Conservation (phyloP, 2,329 filamentous ascomycete genomes). For the Geosmithia flava region DNA sequence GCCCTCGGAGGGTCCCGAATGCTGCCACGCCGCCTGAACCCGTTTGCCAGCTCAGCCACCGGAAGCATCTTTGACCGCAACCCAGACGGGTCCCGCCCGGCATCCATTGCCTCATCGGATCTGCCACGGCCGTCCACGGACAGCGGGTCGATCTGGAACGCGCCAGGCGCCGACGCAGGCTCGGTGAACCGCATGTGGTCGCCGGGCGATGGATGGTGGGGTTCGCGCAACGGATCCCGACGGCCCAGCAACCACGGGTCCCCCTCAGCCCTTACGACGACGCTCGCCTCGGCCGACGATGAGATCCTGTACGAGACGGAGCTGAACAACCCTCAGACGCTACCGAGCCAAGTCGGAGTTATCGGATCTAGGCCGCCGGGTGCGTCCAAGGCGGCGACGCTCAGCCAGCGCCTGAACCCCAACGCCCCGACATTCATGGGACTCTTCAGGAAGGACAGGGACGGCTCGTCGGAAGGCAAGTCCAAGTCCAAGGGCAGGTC, state of each 20-base stretch:
- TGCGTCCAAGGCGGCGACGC: not conserved
- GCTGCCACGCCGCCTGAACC: conserved; percentile 25
- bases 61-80: conserved; percentile 41
- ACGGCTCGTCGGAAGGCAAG: conserved; percentile 13
- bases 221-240: conserved; percentile 10
- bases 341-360: conserved; percentile 48
- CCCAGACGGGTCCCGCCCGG: conserved; percentile 49
- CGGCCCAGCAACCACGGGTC: conserved; percentile 60
- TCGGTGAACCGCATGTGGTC: conserved; percentile 56
- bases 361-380: conserved; percentile 67
- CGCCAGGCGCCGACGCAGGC: conserved; percentile 28
- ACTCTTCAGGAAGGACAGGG: conserved; percentile 39
- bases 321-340: conserved; percentile 35
- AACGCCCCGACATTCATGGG: conserved; percentile 79
- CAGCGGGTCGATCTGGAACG: conserved; percentile 62
- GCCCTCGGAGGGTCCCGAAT: not conserved
- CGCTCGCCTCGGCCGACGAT: conserved; percentile 50
- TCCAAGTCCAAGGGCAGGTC: conserved; percentile 21
- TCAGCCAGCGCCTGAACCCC: conserved; percentile 63
- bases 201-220: conserved; percentile 18
- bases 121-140: conserved; percentile 70
- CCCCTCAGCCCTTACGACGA: conserved; percentile 48
- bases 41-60: conserved; percentile 36
- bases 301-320: conserved; percentile 50
- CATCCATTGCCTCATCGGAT: conserved; percentile 57